A percentile compares a stretch with the other conserved stretches of the same genome.
Evolutionary conservation across 2,329 filamentous ascomycete genomes (phyloP).

Genomic region (Aureobasidium sp.): DNA sequence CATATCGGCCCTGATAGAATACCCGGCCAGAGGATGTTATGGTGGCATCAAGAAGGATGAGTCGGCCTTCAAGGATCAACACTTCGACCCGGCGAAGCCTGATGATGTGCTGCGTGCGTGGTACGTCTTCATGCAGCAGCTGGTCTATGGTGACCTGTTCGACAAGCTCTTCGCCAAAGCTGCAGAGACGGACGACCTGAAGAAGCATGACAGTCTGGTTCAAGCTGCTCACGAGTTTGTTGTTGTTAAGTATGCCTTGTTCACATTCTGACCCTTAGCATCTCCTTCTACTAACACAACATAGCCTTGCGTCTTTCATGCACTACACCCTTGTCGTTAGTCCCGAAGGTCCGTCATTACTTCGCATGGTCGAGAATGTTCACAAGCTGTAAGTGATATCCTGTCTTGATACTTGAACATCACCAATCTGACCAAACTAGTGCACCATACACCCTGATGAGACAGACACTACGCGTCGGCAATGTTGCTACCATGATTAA

Average conservation of each 20-base stretch:
- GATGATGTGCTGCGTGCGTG: constrained; percentile 58
- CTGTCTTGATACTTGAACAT: not conserved
- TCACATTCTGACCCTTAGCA: not conserved
- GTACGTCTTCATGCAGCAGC: constrained; percentile 57
- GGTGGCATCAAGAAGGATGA: constrained; percentile 49
- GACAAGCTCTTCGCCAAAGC: constrained; percentile 59
- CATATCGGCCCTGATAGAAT: constrained; percentile 62
- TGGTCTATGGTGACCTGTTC: constrained; percentile 62
- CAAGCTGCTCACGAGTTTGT: constrained; percentile 61
- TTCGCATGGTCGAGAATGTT: constrained; percentile 63
- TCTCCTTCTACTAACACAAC: not conserved
- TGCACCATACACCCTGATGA: constrained; percentile 61
- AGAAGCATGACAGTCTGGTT: constrained; percentile 55
- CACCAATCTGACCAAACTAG: not conserved
- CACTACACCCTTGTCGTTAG: constrained; percentile 68
- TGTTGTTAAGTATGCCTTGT: constrained; percentile 56
- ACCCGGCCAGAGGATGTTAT: constrained; percentile 58
- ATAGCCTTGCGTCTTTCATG: constrained; percentile 63
- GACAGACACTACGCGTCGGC: constrained; percentile 66
- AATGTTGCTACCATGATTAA: constrained; percentile 79
- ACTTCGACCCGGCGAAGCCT: constrained; percentile 54
- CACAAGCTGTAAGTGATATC: constrained; percentile 49
- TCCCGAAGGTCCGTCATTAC: constrained; percentile 66
- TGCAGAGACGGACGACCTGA: constrained; percentile 54
- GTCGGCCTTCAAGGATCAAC: constrained; percentile 24